Base-by-base conservation (phyloP, 805 yeast species). In the Candida corydali region DNA sequence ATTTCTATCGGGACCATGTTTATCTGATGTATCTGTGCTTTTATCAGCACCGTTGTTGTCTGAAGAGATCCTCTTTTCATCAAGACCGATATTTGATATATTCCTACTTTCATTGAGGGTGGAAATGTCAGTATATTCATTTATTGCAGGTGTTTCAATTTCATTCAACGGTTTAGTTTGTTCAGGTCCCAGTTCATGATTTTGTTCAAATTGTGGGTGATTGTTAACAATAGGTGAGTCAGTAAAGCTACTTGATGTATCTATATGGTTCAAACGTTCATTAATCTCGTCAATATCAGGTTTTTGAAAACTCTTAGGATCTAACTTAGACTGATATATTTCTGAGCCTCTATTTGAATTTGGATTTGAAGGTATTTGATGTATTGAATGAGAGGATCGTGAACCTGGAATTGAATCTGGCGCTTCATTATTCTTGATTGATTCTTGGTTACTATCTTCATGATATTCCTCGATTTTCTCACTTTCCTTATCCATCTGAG, bases 241-340 rank as follows among this genome's bases (percentile, higher is more conserved):
- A 27, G 16, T 17, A 14, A 18, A 15, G 16, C 16, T 30, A 22
- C 30, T 23, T n/a, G 37, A 26, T 15, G 40, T 29, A 10, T 39
- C 24, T 11, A 23, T 35, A 9, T 30, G 26, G 5, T 48, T 47
- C 20, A 57, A 43, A n/a, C 49, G 32, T 14, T 43, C 36, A 14
- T 51, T 52, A 17, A 52, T 34, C 31, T 52, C 53, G 11, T 43
- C 31, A 8, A 39, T 25, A 14, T 15, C 24, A 18, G 26, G 40
- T 29, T 14, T 44, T 69, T 18, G 64, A 41, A 3, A 65, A 52
- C 63, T 61, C 40, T 59, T 66, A 0, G 78, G 78, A 46, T 73
- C 78, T 55, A 73, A 55, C 2, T 73, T 68, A 26, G 63, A 55
- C 35, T 60, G 50, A 34, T 42, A 54, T 25, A 27, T 5, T 4